phyloP scores from a whole-genome alignment of 1,284 basidiomycete species.

The Coriolopsis trogii region DNA sequence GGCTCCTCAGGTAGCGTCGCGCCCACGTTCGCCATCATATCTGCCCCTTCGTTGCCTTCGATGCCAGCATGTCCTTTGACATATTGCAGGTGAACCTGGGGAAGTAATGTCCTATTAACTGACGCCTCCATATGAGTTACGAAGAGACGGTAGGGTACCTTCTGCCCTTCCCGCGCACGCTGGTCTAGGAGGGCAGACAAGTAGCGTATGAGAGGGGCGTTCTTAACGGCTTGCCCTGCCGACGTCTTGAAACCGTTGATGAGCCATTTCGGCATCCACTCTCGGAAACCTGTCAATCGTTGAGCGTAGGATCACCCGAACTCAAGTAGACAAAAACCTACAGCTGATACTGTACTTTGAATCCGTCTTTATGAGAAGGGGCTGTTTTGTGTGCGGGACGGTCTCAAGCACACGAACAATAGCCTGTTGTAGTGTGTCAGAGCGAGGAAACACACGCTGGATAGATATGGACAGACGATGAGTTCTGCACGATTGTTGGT shows the following conservation, averaged over 20 bases:
- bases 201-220: conserved; percentile 66
- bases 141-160: conserved; percentile 17
- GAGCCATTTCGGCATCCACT: conserved; percentile 70
- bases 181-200: conserved; percentile 54
- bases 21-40: conserved; percentile 66
- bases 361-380: conserved; percentile 74
- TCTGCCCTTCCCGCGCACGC: conserved; percentile 52
- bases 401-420: conserved; percentile 75
- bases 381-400: conserved; percentile 51
- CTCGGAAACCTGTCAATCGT: conserved; percentile 52
- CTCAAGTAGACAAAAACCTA: conserved; percentile 30
- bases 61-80: conserved; percentile 76
- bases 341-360: conserved; percentile 78
- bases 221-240: conserved; percentile 61
- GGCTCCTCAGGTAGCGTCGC: conserved; percentile 37
- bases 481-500: conserved; percentile 91
- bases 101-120: no score
- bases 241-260: conserved; percentile 51
- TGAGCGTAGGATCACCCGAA: neutral
- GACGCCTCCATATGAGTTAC: neutral
- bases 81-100: conserved; percentile 55
- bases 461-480: conserved; percentile 52
- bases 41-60: conserved; percentile 80
- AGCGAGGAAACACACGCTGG: neutral
- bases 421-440: conserved; percentile 49